Evolutionary conservation across 371 early-diverging fungal species (phyloP), one percentile per base, ranked within the genome.

Genomic region (Synchytrium microbalum): DNA sequence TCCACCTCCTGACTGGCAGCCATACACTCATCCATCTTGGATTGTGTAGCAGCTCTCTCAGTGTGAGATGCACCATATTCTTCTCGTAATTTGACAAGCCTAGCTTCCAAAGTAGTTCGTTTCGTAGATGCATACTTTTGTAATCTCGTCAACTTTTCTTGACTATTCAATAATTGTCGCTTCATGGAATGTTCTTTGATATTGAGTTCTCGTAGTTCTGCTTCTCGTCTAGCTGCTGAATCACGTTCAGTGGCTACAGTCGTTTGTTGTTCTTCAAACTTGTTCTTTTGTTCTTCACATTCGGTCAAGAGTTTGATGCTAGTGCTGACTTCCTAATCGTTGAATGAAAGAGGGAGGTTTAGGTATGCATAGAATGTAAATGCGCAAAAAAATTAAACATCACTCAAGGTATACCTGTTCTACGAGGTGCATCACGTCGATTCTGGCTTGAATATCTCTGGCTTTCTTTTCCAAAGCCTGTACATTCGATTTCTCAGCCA

Each of bases 391-490:
- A n/a, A n/a, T n/a, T n/a, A n/a, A n/a, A n/a, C n/a, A n/a, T n/a
- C n/a, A n/a, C n/a, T n/a, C n/a, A n/a, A n/a, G n/a, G n/a, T 56
- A 29, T 58, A 80, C 81, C 32, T 69, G 69, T 26, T 74, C 69
- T 3, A 84, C 72, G 13, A 69, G 64, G 61, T 67, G 71, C 62
- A 84, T 73, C 67, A 74, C 59, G 23, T 80, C 79, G 31, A 84
- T 72, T 52, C 75, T 78, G 31, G 38, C 58, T 5, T 73, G 70
- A n/a, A 81, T 69, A 30, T 83, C 77, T 26, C 83, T 76, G 10
- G 73, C 54, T 28, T 74, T 74, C 24, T 78, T 74, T 63, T 84
- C 84, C 29, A 67, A 66, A 0, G 57, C 30, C 1, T 63, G 63
- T 1, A 78, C 62, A 55, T 74, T 70, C 23, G 52, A 30, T 31